Conservation (phyloP, 345 rosid species). For the Populus alba region DNA sequence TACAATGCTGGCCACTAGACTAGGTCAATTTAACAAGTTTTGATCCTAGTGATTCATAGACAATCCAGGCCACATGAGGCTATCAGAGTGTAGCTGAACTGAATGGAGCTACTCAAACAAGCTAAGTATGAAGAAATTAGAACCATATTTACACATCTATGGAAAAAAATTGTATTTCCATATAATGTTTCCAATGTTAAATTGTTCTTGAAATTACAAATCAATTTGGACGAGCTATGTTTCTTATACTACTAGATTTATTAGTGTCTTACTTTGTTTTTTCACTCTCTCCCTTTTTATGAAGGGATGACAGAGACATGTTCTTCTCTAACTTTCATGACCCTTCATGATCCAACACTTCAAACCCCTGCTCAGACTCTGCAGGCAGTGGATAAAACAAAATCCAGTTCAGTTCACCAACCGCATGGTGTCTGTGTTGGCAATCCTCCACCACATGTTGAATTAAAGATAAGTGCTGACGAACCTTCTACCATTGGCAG, state of each 20-base stretch:
- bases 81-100: too few relatives aligned
- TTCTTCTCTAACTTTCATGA: slow-evolving; percentile 72
- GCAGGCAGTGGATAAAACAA: slow-evolving; percentile 16
- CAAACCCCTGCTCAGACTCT: slow-evolving; percentile 19
- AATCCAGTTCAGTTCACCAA: slow-evolving; percentile 9
- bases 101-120: too few relatives aligned
- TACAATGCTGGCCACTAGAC: too few relatives aligned
- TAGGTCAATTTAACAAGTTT: too few relatives aligned
- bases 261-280: slow-evolving; percentile 3
- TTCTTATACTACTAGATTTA: not conserved
- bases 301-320: slow-evolving; percentile 89
- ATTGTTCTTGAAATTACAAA: not conserved
- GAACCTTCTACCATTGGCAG: slow-evolving; percentile 48
- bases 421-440: slow-evolving; percentile 71
- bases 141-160: too few relatives aligned
- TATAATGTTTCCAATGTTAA: too few relatives aligned
- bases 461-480: slow-evolving; percentile 43
- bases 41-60: too few relatives aligned
- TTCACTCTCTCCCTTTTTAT: not conserved
- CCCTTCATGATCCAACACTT: slow-evolving; percentile 46
- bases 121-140: too few relatives aligned
- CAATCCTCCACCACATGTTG: slow-evolving; percentile 81
- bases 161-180: not conserved
- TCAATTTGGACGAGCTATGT: not conserved
- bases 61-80: too few relatives aligned